Percentiles rank a stretch among this genome's conserved stretches.
These are phyloP conservation scores for Trichoderma gamsii DNA, from an alignment of 495 filamentous ascomycete species.

Conservation along the genomic window DNA sequence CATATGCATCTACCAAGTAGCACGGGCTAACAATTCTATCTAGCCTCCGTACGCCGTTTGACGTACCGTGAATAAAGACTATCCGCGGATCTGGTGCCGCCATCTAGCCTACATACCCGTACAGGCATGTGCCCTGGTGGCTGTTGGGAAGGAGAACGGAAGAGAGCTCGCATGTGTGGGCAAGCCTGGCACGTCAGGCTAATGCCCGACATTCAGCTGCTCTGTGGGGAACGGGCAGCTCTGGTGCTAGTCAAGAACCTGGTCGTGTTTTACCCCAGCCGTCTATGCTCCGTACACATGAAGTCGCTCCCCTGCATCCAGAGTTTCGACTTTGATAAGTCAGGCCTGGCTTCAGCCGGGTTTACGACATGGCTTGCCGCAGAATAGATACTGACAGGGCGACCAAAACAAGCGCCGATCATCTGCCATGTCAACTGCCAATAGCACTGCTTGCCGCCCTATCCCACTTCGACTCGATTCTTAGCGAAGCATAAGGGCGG, in stretches of 20 bases:
- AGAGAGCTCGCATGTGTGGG: background rate
- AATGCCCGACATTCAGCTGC: constrained; percentile 2
- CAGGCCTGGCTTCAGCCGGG: background rate
- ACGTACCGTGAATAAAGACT: background rate
- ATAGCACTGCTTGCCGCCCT: background rate
- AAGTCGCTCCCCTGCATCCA: background rate
- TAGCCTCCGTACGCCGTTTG: background rate
- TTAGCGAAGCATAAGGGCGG: no score
- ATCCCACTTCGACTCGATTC: no score
- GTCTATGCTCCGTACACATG: constrained; percentile 6
- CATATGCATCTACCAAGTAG: background rate
- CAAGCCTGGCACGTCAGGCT: background rate
- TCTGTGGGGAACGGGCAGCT: background rate
- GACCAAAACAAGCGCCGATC: constrained; percentile 11
- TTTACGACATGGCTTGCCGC: background rate
- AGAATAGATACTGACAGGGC: background rate
- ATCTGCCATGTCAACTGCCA: background rate
- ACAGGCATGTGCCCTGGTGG: background rate
- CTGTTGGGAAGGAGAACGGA: background rate
- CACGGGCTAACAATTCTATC: background rate
- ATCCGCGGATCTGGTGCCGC: background rate
- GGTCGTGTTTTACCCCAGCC: constrained; percentile 2
- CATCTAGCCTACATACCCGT: background rate
- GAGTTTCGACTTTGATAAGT: constrained; percentile 3
- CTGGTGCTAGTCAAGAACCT: background rate